Percentiles rank a stretch among this genome's conserved stretches.
Evolutionary conservation across 164 flowering plant genomes (phyloP).

Genomic region (Hamamelis virginiana): DNA sequence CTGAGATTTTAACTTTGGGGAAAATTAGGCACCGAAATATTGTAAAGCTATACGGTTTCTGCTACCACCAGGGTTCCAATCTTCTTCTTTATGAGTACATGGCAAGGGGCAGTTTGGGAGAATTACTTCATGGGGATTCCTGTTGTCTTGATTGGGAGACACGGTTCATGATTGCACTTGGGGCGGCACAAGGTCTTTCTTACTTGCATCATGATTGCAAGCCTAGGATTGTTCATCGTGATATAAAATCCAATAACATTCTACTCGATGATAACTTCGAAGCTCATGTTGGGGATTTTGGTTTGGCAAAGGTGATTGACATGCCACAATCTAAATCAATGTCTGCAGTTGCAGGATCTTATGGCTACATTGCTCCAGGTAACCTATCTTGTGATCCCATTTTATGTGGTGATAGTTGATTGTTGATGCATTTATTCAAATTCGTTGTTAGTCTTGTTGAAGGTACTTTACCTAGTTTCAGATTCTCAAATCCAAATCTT

Average conservation of each 20-base stretch:
- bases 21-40: constrained; percentile 92
- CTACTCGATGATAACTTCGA: constrained; percentile 76
- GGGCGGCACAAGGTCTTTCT: constrained; percentile 92
- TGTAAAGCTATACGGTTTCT: constrained; percentile 85
- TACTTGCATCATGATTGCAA: constrained; percentile 96
- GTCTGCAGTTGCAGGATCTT: constrained; percentile 98
- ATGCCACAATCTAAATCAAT: constrained; percentile 93
- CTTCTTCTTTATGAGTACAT: constrained; percentile 90
- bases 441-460: not conserved
- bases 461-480: no score
- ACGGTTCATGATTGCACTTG: constrained; percentile 74
- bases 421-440: not conserved
- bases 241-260: constrained; percentile 92
- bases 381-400: constrained; percentile 18
- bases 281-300: constrained; percentile 99
- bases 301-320: constrained; percentile 92
- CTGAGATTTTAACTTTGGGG: constrained; percentile 87
- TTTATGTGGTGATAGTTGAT: not conserved
- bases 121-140: constrained; percentile 71
- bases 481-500: no score
- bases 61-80: constrained; percentile 81
- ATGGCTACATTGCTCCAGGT: constrained; percentile 99
- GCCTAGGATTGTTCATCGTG: constrained; percentile 93
- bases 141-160: constrained; percentile 72
- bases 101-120: constrained; percentile 88